Conservation (phyloP, 2,329 filamentous ascomycete genomes). For the Talaromyces albobiverticillius region DNA sequence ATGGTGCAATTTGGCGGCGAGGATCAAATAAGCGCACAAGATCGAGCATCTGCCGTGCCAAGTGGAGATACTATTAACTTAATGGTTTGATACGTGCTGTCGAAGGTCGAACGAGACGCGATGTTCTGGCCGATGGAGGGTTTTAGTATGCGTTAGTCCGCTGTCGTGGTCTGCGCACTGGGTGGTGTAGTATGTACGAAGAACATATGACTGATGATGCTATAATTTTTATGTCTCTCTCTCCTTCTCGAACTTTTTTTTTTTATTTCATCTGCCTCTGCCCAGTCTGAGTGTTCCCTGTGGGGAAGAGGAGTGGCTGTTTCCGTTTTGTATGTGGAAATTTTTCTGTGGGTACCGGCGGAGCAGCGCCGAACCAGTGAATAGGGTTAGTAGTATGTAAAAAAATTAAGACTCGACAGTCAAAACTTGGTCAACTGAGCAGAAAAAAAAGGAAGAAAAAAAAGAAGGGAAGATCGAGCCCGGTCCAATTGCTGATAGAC, state of each 20-base stretch:
- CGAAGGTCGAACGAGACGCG: neutral
- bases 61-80: conserved; percentile 5
- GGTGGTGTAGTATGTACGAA: no score
- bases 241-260: no score
- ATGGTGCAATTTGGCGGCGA: conserved; percentile 13
- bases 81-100: conserved; percentile 2
- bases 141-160: neutral
- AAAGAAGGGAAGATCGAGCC: neutral
- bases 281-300: no score
- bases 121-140: conserved; percentile 1
- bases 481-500: neutral
- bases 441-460: neutral
- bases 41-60: conserved; percentile 1
- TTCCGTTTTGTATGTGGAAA: neutral
- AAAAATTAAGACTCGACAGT: neutral
- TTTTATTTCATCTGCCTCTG: neutral
- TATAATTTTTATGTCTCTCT: no score
- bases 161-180: no score
- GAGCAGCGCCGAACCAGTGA: conserved; percentile 4
- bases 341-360: conserved; percentile 8
- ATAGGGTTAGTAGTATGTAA: conserved; percentile 5
- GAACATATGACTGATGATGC: no score
- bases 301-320: neutral
- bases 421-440: neutral
- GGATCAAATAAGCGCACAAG: conserved; percentile 10